phyloP scores from a whole-genome alignment of 768 basidiomycete species.

The Leucocoprinus leucothites region DNA sequence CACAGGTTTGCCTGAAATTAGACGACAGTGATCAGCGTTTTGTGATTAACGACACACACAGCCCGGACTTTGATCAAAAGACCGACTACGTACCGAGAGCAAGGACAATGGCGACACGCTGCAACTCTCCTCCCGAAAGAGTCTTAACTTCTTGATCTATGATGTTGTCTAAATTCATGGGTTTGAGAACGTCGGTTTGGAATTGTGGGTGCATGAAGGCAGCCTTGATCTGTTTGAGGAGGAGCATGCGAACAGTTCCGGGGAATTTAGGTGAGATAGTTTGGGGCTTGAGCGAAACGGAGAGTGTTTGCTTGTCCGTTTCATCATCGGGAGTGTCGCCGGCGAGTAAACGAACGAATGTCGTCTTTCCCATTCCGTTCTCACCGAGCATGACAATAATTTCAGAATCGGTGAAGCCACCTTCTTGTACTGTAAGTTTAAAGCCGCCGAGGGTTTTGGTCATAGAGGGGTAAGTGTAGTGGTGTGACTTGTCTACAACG shows the following conservation, averaged over 20 bases:
- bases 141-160: constrained; percentile 99
- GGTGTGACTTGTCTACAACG: constrained; percentile 79
- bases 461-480: constrained; percentile 93
- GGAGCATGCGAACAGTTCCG: constrained; percentile 92
- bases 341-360: constrained; percentile 92
- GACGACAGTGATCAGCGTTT: not conserved
- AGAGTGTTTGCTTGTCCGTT: constrained; percentile 74
- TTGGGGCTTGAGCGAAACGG: constrained; percentile 97
- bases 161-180: constrained; percentile 91
- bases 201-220: constrained; percentile 99
- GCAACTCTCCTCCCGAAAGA: constrained; percentile 96
- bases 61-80: too few species aligned
- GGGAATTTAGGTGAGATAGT: constrained; percentile 98
- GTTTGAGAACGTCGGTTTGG: constrained; percentile 96
- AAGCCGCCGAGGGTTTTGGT: constrained; percentile 94
- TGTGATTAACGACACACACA: too few species aligned
- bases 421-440: constrained; percentile 90
- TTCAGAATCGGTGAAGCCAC: constrained; percentile 97
- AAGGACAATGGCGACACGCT: constrained; percentile 94
- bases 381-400: constrained; percentile 99
- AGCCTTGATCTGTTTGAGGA: constrained; percentile 91
- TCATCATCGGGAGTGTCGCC: constrained; percentile 89
- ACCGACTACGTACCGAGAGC: constrained; percentile 62
- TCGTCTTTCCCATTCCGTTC: constrained; percentile 99
- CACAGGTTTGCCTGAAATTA: constrained; percentile 60